These are phyloP conservation scores for Cryptococcus hybrid DNA, from an alignment of 1,284 basidiomycete species.

Conservation along the genomic window DNA sequence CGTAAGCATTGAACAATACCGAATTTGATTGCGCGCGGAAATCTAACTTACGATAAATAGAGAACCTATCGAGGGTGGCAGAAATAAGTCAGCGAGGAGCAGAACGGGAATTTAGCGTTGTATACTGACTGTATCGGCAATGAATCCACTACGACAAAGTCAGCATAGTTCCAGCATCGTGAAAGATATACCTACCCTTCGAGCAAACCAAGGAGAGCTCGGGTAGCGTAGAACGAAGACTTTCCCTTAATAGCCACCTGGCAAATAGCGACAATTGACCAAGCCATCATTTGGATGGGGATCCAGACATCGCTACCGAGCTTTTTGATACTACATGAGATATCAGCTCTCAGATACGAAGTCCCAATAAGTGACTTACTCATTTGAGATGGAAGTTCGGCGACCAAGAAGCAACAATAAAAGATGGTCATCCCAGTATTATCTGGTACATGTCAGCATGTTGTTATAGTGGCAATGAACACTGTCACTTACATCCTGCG, in stretches of 20 bases:
- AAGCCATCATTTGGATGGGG: constrained; percentile 45
- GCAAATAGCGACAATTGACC: constrained; percentile 38
- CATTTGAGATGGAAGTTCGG: constrained; percentile 47
- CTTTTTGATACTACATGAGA: constrained; percentile 39
- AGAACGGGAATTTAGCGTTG: too few relatives aligned
- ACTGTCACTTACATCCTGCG: constrained; percentile 23
- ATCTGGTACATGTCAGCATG: constrained; percentile 6
- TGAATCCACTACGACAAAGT: constrained; percentile 32
- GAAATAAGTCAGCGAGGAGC: too few relatives aligned
- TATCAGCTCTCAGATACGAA: background rate
- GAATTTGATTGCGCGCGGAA: too few relatives aligned
- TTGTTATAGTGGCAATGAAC: too few relatives aligned
- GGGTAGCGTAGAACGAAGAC: constrained; percentile 37
- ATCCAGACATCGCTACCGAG: constrained; percentile 49
- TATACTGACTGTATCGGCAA: constrained; percentile 44
- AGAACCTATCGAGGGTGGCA: too few relatives aligned
- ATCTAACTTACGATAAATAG: too few relatives aligned
- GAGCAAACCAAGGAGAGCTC: constrained; percentile 44
- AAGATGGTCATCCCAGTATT: constrained; percentile 42
- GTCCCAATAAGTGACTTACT: constrained; percentile 11
- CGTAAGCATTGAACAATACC: too few relatives aligned
- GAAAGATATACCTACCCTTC: constrained; percentile 23
- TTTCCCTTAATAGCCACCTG: constrained; percentile 32
- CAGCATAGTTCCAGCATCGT: background rate
- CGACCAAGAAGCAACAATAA: constrained; percentile 7